Percentiles rank a stretch among this genome's conserved stretches.
Evolutionary conservation across 768 basidiomycete genomes (phyloP).

Genomic region (Coprinopsis marcescibilis): DNA sequence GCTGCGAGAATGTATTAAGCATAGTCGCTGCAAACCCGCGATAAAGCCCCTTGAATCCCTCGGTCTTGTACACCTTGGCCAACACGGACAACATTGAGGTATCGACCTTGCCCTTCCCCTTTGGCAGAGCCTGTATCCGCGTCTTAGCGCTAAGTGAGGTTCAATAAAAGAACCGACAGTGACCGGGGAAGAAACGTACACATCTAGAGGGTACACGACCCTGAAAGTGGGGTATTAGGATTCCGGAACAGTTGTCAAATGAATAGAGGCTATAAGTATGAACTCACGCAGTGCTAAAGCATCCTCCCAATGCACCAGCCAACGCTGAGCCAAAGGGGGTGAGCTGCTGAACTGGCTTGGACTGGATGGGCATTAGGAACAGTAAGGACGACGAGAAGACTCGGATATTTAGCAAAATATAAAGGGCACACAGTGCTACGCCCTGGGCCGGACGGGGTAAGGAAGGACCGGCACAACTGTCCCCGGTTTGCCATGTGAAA

Average conservation of each 20-base stretch:
- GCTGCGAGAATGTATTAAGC: constrained; percentile 97
- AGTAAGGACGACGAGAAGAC: constrained; percentile 10
- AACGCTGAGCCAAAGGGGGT: constrained; percentile 88
- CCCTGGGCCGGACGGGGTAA: constrained; percentile 18
- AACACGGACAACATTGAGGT: constrained; percentile 62
- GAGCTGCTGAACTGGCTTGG: constrained; percentile 58
- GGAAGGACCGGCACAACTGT: constrained; percentile 14
- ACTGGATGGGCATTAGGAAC: constrained; percentile 41
- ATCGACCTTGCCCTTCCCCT: constrained; percentile 47
- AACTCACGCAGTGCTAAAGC: constrained; percentile 88
- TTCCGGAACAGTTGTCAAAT: constrained; percentile 4
- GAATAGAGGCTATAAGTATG: neutral
- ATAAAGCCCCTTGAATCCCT: constrained; percentile 82
- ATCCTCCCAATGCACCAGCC: constrained; percentile 89
- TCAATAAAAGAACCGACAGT: neutral
- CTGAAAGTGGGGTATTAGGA: constrained; percentile 31
- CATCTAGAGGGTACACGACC: constrained; percentile 92
- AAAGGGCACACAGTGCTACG: too few relatives aligned
- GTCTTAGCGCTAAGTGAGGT: constrained; percentile 73
- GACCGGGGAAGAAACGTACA: constrained; percentile 44
- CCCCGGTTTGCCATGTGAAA: constrained; percentile 13
- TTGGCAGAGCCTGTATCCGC: constrained; percentile 79
- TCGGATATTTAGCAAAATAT: constrained; percentile 15
- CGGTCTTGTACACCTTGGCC: constrained; percentile 65
- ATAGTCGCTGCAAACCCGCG: constrained; percentile 93